Percentiles rank a stretch among this genome's conserved stretches.
Conservation (phyloP, 805 yeast species). For the Cyberlindnera euphorbiae region DNA sequence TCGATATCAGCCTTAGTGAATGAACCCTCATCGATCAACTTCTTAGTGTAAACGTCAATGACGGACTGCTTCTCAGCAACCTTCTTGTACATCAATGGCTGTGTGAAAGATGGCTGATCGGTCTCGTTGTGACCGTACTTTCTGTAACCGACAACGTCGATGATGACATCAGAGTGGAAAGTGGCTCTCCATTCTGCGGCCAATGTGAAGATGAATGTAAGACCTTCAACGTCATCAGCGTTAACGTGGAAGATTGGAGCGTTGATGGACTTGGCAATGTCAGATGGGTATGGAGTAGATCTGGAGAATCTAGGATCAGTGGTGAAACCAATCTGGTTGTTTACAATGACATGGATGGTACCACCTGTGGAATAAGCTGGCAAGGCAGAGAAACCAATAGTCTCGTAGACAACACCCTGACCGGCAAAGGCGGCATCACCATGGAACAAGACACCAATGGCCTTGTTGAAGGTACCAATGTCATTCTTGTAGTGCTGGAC, state of each 20-base stretch:
- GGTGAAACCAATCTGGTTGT: slow-evolving; percentile 99
- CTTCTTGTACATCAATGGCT: slow-evolving; percentile 93
- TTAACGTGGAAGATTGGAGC: slow-evolving; percentile 99
- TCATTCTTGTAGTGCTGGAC: slow-evolving; percentile 89
- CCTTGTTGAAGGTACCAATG: slow-evolving; percentile 76
- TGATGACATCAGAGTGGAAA: slow-evolving; percentile 93
- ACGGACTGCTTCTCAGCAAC: slow-evolving; percentile 88
- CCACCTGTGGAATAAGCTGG: slow-evolving; percentile 99
- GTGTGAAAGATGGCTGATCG: slow-evolving; percentile 98
- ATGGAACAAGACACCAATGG: slow-evolving; percentile 88
- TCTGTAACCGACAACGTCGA: slow-evolving; percentile 97
- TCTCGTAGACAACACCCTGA: slow-evolving; percentile 98
- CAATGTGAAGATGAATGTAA: slow-evolving; percentile 83
- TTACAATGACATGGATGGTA: slow-evolving; percentile 91
- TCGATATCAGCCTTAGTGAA: slow-evolving; percentile 87
- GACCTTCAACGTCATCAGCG: slow-evolving; percentile 96
- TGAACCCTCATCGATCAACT: slow-evolving; percentile 79
- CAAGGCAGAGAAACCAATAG: slow-evolving; percentile 88
- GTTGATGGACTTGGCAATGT: slow-evolving; percentile 91
- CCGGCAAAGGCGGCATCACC: slow-evolving; percentile 99
- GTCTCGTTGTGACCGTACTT: slow-evolving; percentile 99
- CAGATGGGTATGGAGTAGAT: slow-evolving; percentile 97
- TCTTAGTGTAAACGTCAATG: slow-evolving; percentile 75
- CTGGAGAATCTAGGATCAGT: slow-evolving; percentile 97
- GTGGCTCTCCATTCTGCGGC: slow-evolving; percentile 99